Evolutionary conservation across 176 grass and related monocot genomes (phyloP), one percentile per base, ranked within the genome.

Genomic region (Lolium rigidum): DNA sequence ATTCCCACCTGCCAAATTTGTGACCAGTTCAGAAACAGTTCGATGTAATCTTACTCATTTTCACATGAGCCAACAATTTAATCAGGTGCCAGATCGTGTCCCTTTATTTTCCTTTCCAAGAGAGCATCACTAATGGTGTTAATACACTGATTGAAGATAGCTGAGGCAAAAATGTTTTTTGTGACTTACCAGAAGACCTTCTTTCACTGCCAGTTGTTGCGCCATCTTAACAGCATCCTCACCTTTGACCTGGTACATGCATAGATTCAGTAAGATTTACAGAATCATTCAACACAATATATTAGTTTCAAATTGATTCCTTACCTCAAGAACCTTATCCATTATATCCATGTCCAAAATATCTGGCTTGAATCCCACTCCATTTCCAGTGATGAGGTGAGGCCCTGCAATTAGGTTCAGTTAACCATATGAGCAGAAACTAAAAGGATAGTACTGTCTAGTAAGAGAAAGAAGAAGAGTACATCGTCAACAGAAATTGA

Each of bases 341-440:
- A 98, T 95, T 31, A 98, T 66, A 89, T 98, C 91, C 93, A 95
- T 98, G 74, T 95, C 91, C 83, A 98, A 85, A 87, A 98, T 98
- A 67, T 88, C 84, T 18, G 95, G 95, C 85, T 98, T 98, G 62
- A 98, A 98, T 22, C 95, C 95, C 68, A 98, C 95, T 78, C 93
- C 95, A 79, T 98, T 98, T 52, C 95, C 95, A 85, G 93, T 98
- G 22, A 98, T 98, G 71, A 93, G 89, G 67, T 98, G 93, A 81
- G 89, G 89, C 16, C 95, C 95, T 98, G 83, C 3, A 90, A 74
- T 77, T 44, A 78, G 47, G 26, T 90, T 75, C 31, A 39, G 9
- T 18, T 35, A 75, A 57, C 9, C 44, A 26, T 56, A 73, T 84
- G 43, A 74, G 51, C 15, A 78, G 43, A 82, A 63, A 17, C 0